These are phyloP conservation scores for Aspergillus chevalieri DNA, from an alignment of 2,329 filamentous ascomycete genomes.

Conservation along the genomic window DNA sequence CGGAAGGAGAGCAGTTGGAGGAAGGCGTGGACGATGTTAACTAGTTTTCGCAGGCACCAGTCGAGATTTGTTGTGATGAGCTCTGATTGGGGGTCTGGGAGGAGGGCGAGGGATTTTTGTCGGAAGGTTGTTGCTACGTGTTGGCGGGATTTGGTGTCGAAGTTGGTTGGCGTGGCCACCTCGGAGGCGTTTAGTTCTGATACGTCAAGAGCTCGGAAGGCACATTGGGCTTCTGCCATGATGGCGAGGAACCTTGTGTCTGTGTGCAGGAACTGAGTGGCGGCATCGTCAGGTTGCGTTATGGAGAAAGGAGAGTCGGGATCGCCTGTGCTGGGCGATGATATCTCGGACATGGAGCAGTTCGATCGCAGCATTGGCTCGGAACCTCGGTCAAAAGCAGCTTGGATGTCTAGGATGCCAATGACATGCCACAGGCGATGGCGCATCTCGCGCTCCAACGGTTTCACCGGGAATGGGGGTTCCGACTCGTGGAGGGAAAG, in stretches of 20 bases:
- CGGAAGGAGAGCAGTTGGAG: conserved; percentile 24
- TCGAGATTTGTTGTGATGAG: conserved; percentile 13
- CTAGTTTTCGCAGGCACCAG: conserved; percentile 18
- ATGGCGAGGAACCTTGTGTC: conserved; percentile 23
- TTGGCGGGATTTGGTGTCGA: conserved; percentile 16
- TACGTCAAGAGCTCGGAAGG: conserved; percentile 15
- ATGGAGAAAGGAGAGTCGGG: conserved; percentile 23
- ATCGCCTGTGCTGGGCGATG: conserved; percentile 19
- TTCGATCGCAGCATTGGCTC: conserved; percentile 26
- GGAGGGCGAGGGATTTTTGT: conserved; percentile 12
- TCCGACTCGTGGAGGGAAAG: conserved; percentile 24
- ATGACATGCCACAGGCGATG: conserved; percentile 25
- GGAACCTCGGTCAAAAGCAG: conserved; percentile 24
- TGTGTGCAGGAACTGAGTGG: conserved; percentile 1
- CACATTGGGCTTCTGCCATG: conserved; percentile 15
- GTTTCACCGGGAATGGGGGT: conserved; percentile 22
- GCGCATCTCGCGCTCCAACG: conserved; percentile 28
- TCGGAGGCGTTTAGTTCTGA: too few species aligned
- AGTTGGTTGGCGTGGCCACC: conserved; percentile 15
- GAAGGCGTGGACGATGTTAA: conserved; percentile 16
- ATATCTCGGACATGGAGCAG: too few species aligned
- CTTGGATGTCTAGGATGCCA: conserved; percentile 23
- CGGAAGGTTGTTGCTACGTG: conserved; percentile 22
- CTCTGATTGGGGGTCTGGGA: conserved; percentile 15
- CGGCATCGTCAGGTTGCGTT: conserved; percentile 19